Evolutionary conservation across 176 grass and related monocot species (phyloP).

Genomic region (Urochloa ruziziensis): DNA sequence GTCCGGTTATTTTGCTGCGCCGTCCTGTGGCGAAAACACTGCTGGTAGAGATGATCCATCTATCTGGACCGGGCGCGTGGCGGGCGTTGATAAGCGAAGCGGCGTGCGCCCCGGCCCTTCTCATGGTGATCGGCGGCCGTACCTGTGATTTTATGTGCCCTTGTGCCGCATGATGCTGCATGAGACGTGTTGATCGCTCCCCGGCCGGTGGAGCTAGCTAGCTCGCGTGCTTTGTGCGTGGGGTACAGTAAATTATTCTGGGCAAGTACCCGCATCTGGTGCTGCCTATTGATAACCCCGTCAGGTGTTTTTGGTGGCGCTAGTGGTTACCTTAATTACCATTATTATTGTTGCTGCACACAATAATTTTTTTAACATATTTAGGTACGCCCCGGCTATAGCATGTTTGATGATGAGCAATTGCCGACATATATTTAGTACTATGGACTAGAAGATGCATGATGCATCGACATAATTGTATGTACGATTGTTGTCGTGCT

Average conservation of each 20-base stretch:
- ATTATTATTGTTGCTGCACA: neutral
- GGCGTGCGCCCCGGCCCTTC: neutral
- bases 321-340: slow-evolving; percentile 9
- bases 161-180: slow-evolving; percentile 13
- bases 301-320: neutral
- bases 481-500: neutral
- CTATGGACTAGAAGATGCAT: neutral
- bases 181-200: neutral
- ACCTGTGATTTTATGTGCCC: slow-evolving; percentile 54
- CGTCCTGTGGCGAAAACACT: neutral
- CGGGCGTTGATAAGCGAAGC: neutral
- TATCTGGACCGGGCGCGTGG: slow-evolving; percentile 12
- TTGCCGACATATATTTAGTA: neutral
- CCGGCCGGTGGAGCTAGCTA: neutral
- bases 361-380: slow-evolving; percentile 13
- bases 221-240: neutral
- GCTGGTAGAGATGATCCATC: neutral
- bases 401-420: neutral
- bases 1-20: neutral
- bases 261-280: neutral
- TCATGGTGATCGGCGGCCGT: neutral
- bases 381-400: slow-evolving; percentile 26
- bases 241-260: neutral
- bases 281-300: neutral
- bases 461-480: neutral